Percentiles rank a stretch among this genome's conserved stretches.
Conservation (phyloP, 305 asterid genomes). For the Fraxinus greggii region DNA sequence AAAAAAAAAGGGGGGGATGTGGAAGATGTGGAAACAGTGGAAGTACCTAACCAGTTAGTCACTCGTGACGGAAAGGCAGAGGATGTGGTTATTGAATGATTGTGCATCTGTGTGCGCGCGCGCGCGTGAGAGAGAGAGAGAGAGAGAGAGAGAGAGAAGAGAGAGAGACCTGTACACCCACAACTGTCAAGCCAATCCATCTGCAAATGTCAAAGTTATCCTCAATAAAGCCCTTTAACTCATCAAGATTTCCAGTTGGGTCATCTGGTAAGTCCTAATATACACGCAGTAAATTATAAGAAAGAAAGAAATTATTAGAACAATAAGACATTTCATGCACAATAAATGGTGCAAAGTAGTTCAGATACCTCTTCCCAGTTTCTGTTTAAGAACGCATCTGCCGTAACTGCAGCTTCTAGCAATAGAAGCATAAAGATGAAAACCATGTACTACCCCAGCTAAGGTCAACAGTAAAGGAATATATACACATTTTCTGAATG, state of each 20-base stretch:
- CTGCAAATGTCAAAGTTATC: constrained; percentile 75
- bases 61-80: background rate
- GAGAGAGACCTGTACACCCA: constrained; percentile 66
- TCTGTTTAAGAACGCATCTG: constrained; percentile 71
- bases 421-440: constrained; percentile 62
- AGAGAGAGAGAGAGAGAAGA: constrained; percentile 12
- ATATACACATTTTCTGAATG: background rate
- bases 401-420: constrained; percentile 74
- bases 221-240: constrained; percentile 57
- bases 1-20: background rate
- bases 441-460: constrained; percentile 61
- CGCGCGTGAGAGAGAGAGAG: background rate
- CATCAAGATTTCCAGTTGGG: constrained; percentile 66
- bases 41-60: background rate
- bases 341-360: background rate
- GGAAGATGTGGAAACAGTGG: background rate
- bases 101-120: background rate
- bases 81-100: background rate
- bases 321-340: background rate
- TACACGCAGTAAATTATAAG: background rate
- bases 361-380: constrained; percentile 78
- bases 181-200: constrained; percentile 73
- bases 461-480: constrained; percentile 42
- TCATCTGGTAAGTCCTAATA: constrained; percentile 88
- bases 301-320: background rate